Base-by-base conservation (phyloP, 2,329 filamentous ascomycete genomes). In the Aspergillus fructus region DNA sequence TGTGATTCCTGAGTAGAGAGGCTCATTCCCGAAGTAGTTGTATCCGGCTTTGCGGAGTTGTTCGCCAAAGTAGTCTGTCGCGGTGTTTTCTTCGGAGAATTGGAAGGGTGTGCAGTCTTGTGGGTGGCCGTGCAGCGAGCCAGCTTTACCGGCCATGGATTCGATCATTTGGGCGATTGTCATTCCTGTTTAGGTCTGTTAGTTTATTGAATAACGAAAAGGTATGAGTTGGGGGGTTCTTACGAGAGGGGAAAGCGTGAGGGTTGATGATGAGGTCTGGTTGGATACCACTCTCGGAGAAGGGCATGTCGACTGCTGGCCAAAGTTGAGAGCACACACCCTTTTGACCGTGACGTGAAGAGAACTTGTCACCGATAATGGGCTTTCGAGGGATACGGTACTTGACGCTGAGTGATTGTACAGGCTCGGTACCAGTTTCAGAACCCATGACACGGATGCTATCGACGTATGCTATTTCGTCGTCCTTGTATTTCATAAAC, bases 81-180 rank as follows among this genome's bases (percentile, higher is more conserved):
- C 93, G 0, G 92, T 96, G 74, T 96, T 88, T 63, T 94, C 84
- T 76, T 97, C 93, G 70, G 91, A 89, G 74, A 97, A 99, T 64
- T 89, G 88, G 83, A 97, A 99, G 0, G 94, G 94, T 0, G 94
- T 97, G 45, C 87, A 93, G 74, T 99, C 94, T 75, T 97, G 94
- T 0, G 94, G 90, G n/a, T 97, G 83, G 47, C 94, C 94, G 73
- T 99, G 94, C 37, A 99, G 84, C 13, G 93, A 90, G 47, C 94
- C 94, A 9, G 93, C 87, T 79, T 99, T 99, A 60, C 94, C 94
- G 9, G 94, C 94, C 52, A 99, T 83, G 5, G 93, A 97, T 79
- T 99, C 94, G 71, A 99, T 87, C 76, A 99, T 97, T 91, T 97
- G 97, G 71, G 94, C 94, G 71, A 99, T 99, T 19, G 94, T 99